phyloP scores from a whole-genome alignment of 1,284 basidiomycete species.

The Inonotus obliquus region DNA sequence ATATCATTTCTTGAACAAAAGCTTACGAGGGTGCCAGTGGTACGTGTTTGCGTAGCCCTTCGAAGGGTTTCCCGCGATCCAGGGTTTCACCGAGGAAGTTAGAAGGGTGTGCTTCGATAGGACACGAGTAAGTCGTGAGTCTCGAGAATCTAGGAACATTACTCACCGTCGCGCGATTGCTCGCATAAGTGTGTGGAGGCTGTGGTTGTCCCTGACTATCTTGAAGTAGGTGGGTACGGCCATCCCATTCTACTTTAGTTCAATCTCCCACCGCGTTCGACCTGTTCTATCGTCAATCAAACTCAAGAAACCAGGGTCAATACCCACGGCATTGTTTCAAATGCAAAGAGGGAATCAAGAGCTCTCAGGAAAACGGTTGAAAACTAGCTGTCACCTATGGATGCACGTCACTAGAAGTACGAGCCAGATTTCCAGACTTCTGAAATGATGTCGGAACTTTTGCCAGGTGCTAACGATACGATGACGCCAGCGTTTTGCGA shows the following conservation, averaged over 20 bases:
- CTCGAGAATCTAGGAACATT: not conserved
- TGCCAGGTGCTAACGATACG: too few relatives aligned
- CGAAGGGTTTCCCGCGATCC: not conserved
- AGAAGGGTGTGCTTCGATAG: slow-evolving; percentile 1
- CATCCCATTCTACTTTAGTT: not conserved
- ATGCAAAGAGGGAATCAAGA: not conserved
- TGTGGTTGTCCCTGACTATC: not conserved
- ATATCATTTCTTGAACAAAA: not conserved
- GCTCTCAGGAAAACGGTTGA: not conserved
- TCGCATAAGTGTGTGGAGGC: not conserved
- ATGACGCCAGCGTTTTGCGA: not conserved
- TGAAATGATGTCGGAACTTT: not conserved
- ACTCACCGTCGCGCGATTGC: not conserved
- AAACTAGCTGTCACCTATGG: not conserved
- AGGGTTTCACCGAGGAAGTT: slow-evolving; percentile 14
- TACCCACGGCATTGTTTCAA: too few relatives aligned
- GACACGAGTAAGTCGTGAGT: not conserved
- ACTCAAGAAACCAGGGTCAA: not conserved
- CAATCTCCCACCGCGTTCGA: not conserved
- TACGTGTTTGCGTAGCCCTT: not conserved
- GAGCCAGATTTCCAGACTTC: not conserved
- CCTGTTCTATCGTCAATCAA: not conserved
- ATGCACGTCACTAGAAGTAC: not conserved
- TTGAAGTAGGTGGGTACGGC: not conserved
- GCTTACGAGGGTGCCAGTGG: not conserved